Conservation (phyloP, 2,329 filamentous ascomycete genomes). For the Botrytis tulipae region DNA sequence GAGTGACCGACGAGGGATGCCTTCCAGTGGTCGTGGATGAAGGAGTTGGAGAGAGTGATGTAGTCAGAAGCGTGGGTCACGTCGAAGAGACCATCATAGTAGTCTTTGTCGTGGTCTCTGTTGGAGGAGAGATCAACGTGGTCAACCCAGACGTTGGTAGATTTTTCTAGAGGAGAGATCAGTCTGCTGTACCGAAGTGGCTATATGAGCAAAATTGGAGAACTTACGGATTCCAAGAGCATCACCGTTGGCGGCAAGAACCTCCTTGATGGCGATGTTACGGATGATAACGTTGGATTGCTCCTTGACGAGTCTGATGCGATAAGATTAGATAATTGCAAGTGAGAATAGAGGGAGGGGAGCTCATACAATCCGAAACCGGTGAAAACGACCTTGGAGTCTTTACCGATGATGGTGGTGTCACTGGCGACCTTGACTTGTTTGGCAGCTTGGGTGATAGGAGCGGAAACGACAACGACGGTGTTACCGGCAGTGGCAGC, state of each 20-base stretch:
- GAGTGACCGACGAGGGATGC: conserved; percentile 36
- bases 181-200: background rate
- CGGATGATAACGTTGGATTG: conserved; percentile 55
- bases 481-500: conserved; percentile 12
- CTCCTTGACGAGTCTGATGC: conserved; percentile 21
- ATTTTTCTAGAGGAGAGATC: background rate
- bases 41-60: conserved; percentile 45
- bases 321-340: background rate
- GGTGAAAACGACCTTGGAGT: conserved; percentile 2
- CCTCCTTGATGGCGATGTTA: conserved; percentile 53
- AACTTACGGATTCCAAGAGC: conserved; percentile 48
- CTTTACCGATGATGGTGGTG: conserved; percentile 14
- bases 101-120: conserved; percentile 43
- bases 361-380: conserved; percentile 18
- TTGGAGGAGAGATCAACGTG: conserved; percentile 37
- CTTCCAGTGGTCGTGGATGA: conserved; percentile 45
- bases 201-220: conserved; percentile 14
- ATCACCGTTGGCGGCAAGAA: conserved; percentile 48
- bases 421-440: conserved; percentile 17
- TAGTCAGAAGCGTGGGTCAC: conserved; percentile 46
- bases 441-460: conserved; percentile 1
- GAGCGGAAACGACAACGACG: conserved; percentile 9
- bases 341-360: background rate
- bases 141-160: conserved; percentile 19
- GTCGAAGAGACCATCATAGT: conserved; percentile 46